phyloP scores from a whole-genome alignment of 2,329 filamentous ascomycete species.

The Colletotrichum shisoi region DNA sequence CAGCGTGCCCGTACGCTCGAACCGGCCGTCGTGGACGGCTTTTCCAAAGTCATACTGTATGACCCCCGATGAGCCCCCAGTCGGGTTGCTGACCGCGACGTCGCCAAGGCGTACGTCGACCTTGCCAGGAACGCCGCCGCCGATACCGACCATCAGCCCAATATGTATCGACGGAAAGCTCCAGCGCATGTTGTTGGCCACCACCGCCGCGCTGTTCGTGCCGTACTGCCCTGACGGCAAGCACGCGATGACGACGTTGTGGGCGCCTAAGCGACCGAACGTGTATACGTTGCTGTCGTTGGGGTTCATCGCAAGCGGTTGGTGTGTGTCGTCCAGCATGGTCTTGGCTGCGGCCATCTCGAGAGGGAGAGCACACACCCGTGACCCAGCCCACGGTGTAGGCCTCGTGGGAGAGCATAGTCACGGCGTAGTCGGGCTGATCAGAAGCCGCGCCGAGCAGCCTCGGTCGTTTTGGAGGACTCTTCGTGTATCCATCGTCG shows the following conservation, averaged over 20 bases:
- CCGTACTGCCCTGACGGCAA: constrained; percentile 30
- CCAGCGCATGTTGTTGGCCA: constrained; percentile 37
- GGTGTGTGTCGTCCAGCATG: constrained; percentile 40
- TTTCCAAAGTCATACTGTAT: constrained; percentile 44
- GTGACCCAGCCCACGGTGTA: constrained; percentile 41
- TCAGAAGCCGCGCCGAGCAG: not conserved
- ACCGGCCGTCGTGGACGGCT: not conserved
- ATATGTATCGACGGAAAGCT: constrained; percentile 34
- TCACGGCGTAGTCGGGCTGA: constrained; percentile 36
- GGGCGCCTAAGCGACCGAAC: not conserved
- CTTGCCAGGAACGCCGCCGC: constrained; percentile 40
- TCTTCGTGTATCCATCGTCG: not conserved
- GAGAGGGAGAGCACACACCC: constrained; percentile 39
- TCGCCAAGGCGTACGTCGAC: constrained; percentile 45
- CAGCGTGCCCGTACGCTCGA: not conserved
- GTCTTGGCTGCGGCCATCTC: constrained; percentile 39
- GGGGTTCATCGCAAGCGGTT: not conserved
- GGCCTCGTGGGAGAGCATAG: too few relatives aligned
- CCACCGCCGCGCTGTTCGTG: not conserved
- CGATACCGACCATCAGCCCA: constrained; percentile 45
- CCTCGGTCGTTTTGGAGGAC: not conserved
- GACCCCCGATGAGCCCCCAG: constrained; percentile 38
- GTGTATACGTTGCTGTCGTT: constrained; percentile 21
- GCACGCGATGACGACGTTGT: constrained; percentile 33
- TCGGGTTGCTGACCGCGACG: constrained; percentile 43